Evolutionary conservation across 108 stramenopile species (phyloP), one percentile per base, ranked within the genome.

Genomic region (Cyclotella baltica): DNA sequence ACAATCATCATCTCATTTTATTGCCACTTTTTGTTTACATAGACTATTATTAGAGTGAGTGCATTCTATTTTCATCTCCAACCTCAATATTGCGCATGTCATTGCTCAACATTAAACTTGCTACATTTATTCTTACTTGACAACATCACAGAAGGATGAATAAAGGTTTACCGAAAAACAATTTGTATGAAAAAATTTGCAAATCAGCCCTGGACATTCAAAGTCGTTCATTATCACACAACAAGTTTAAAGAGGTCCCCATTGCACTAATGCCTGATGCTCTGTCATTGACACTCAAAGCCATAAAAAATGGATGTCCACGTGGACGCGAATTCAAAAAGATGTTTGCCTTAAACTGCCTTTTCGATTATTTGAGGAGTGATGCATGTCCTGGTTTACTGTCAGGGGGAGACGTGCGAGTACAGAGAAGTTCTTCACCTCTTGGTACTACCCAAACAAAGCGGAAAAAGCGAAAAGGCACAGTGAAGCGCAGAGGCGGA

Each of bases 241-340:
- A 52, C 4, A 30, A 2, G 30, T 58, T 58, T 27, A 18, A 30
- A 31, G 57, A 28, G 5, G 57, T 58, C 8, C 57, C 57, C 6
- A 5, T 58, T 9, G 6, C 57, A 30, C 57, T 58, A 4, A 58
- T 58, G 57, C 57, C 57, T 29, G 6, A 6, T 28, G 57, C 29
- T 9, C 18, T 58, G 57, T 58, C 57, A 9, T 18, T 58, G 57
- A 30, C 57, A 58, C 5, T 58, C 16, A 58, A 58, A 58, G 27
- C 57, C 4, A 58, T 58, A 5, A 58, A 58, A n/a, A 52, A n/a
- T 10, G 51, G 18, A 30, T 10, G 29, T 6, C 4, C 28, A 4
- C 30, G 30, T 19, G 4, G 3, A 18, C 57, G 57, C 2, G 4
- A 58, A 30, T 6, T 28, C 25, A 31, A 28, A 5, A 58, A 58